A percentile compares a stretch with the other conserved stretches of the same genome.
These are phyloP conservation scores for Fraxinus albicans DNA, from an alignment of 305 asterid species.

Conservation along the genomic window DNA sequence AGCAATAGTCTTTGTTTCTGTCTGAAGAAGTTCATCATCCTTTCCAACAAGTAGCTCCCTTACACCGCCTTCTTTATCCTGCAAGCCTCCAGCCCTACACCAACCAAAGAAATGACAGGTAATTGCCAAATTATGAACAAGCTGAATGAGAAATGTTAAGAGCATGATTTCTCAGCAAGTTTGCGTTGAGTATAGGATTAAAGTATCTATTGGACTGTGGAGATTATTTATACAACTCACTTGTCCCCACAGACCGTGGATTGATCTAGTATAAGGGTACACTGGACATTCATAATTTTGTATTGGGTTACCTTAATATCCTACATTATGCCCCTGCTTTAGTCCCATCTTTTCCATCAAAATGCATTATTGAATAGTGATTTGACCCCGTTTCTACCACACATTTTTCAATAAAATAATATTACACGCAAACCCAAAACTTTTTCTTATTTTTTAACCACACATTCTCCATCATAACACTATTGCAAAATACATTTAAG, in stretches of 20 bases:
- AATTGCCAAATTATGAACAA: neutral
- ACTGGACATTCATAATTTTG: neutral
- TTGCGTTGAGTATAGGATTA: neutral
- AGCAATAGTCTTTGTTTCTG: constrained; percentile 66
- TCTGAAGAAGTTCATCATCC: constrained; percentile 85
- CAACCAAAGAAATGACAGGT: constrained; percentile 13
- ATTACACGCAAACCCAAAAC: no score
- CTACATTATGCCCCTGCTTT: neutral
- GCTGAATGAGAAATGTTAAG: neutral
- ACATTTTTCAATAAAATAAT: no score
- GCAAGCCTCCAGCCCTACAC: constrained; percentile 87
- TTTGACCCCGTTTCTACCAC: no score
- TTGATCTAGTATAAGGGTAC: neutral
- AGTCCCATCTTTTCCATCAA: no score
- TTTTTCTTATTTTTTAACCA: no score
- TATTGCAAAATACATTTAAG: no score
- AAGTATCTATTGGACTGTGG: neutral
- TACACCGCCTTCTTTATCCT: constrained; percentile 82
- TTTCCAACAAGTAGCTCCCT: constrained; percentile 82
- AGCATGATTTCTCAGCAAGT: constrained; percentile 19
- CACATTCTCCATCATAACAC: no score
- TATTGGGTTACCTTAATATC: neutral
- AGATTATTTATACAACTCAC: neutral
- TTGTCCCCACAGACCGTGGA: neutral
- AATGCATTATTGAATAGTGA: no score